phyloP scores from a whole-genome alignment of 75 land plant species.

The Adiantum capillusveneris region DNA sequence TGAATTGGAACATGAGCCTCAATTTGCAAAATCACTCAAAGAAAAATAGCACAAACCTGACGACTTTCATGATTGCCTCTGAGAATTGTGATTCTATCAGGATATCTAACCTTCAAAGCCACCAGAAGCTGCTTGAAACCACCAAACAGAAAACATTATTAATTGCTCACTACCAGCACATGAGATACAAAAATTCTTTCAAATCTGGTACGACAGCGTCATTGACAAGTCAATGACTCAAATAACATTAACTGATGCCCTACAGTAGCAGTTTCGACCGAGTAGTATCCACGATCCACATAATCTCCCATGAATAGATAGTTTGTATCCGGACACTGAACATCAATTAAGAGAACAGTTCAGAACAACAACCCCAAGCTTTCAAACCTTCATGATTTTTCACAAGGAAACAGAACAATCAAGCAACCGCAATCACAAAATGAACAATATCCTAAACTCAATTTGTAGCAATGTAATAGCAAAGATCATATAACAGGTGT shows the following conservation, averaged over 20 bases:
- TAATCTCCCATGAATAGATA: constrained; percentile 97
- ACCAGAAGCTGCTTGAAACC: constrained; percentile 57
- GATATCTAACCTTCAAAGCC: constrained; percentile 83
- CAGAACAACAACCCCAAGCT: no score
- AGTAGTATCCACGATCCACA: constrained; percentile 97
- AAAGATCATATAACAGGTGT: no score
- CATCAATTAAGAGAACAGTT: constrained; percentile 11
- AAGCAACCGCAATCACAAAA: no score
- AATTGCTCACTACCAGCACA: not conserved
- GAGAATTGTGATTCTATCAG: constrained; percentile 81
- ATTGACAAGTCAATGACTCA: no score
- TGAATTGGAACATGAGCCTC: no score
- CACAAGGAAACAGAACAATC: no score
- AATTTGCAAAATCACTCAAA: not conserved
- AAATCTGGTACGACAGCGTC: no score
- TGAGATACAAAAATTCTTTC: not conserved
- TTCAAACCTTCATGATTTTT: no score
- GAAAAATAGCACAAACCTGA: constrained; percentile 32
- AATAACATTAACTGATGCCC: constrained; percentile 14
- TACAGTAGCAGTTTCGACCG: constrained; percentile 95
- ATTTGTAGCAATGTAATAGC: no score
- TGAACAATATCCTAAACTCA: no score
- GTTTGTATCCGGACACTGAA: constrained; percentile 93
- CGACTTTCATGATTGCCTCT: constrained; percentile 95
- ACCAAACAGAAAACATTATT: not conserved